Evolutionary conservation across 2,329 filamentous ascomycete genomes (phyloP).

Genomic region (Emmonsiellopsis sp.): DNA sequence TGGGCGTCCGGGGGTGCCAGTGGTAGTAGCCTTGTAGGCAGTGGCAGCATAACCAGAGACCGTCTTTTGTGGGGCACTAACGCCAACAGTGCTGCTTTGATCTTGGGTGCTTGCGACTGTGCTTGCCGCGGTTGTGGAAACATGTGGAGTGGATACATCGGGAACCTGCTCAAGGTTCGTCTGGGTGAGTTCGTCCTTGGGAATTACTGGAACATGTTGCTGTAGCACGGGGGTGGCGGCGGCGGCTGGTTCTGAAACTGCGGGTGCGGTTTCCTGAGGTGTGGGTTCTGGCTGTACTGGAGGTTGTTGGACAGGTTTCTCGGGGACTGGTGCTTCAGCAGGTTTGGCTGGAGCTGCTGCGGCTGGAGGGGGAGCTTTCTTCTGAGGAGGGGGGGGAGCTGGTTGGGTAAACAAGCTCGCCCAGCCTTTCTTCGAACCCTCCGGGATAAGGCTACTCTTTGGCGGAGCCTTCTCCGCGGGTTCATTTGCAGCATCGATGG

Average conservation of each 20-base stretch:
- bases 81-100: constrained; percentile 50
- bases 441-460: constrained; percentile 27
- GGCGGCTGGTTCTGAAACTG: constrained; percentile 24
- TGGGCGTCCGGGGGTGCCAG: constrained; percentile 47
- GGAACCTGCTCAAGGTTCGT: constrained; percentile 86
- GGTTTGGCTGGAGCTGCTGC: constrained; percentile 17
- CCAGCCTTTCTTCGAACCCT: constrained; percentile 46
- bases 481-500: constrained; percentile 10
- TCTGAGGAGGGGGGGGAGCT: constrained; percentile 39
- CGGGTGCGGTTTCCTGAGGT: constrained; percentile 31
- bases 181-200: constrained; percentile 77
- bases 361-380: constrained; percentile 40
- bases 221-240: constrained; percentile 28
- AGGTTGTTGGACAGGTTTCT: constrained; percentile 17
- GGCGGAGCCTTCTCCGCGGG: constrained; percentile 11
- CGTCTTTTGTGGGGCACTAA: constrained; percentile 40
- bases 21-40: constrained; percentile 65
- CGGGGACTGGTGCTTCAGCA: constrained; percentile 25
- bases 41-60: constrained; percentile 69
- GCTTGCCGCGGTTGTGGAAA: constrained; percentile 77
- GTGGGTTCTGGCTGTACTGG: constrained; percentile 12
- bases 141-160: constrained; percentile 66
- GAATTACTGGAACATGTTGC: constrained; percentile 43
- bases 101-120: constrained; percentile 82
- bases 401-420: constrained; percentile 66